Evolutionary conservation across 768 basidiomycete genomes (phyloP).

Genomic region (Botryobasidium botryosum): DNA sequence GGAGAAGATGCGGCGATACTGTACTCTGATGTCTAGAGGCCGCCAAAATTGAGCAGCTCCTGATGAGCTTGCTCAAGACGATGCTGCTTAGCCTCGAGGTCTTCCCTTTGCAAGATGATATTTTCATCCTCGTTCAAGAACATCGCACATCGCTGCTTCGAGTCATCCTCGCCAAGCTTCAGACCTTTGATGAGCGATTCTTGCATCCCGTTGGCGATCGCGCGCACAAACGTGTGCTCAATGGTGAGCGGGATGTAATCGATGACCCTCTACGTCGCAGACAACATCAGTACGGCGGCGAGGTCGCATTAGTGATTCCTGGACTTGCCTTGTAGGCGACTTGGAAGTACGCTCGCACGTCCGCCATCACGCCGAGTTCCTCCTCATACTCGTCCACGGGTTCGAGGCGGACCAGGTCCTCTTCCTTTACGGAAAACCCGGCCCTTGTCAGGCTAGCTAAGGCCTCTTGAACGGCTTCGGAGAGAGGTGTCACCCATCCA

Average conservation of each 20-base stretch:
- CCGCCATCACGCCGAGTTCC: constrained; percentile 36
- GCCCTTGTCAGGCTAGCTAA: too few relatives aligned
- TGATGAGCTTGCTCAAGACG: too few relatives aligned
- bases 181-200: constrained; percentile 22
- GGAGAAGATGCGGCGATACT: too few relatives aligned
- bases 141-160: constrained; percentile 15
- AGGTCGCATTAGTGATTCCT: too few relatives aligned
- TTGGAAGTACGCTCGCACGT: constrained; percentile 38
- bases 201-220: constrained; percentile 23
- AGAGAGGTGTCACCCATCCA: too few relatives aligned
- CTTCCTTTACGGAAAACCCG: too few relatives aligned
- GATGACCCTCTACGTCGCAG: constrained; percentile 31
- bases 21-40: too few relatives aligned
- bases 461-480: too few relatives aligned
- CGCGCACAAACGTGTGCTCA: constrained; percentile 28
- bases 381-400: constrained; percentile 25
- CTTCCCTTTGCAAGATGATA: constrained; percentile 19
- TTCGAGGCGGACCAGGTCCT: constrained; percentile 21
- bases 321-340: constrained; percentile 33
- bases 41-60: too few relatives aligned
- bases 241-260: constrained; percentile 37
- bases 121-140: constrained; percentile 32
- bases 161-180: constrained; percentile 16
- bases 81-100: constrained; percentile 20
- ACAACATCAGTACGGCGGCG: too few relatives aligned